Base-by-base conservation (phyloP, 2,329 filamentous ascomycete species). In the Apiospora rasikravindrae region DNA sequence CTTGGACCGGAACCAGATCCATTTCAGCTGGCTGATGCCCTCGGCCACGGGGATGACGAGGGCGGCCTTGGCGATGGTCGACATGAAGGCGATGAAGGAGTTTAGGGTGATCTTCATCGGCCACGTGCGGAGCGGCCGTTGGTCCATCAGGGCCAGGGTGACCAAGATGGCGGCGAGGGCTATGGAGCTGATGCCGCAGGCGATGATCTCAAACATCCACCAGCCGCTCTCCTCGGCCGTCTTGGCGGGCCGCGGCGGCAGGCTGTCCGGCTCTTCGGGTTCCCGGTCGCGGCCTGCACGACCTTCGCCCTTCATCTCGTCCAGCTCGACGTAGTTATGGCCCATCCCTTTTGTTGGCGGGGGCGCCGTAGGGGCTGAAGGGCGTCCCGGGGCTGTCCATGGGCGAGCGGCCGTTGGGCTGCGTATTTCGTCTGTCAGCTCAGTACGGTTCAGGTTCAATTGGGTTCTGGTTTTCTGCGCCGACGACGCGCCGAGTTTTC, bases 1-100 rank as follows among this genome's bases (percentile, higher is more conserved):
- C 14, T 61, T 70, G 67, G 37, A 67, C 40, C 72, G 66, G 53
- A 72, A 73, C 73, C 74, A 73, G 11, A 74, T 40, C 73, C 74
- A 75, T 47, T 75, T 75, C 13, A 75, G 57, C 66, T 75, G 74
- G 53, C 74, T 75, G 47, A 75, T 73, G 40, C 71, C 51, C 57
- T 75, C 73, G 68, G 73, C 67, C 5, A 74, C 74, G 2, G 73
- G 74, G 13, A 71, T 70, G 26, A 74, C 44, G 11, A 72, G 66
- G 33, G 74, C 70, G 1, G 74, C 73, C 57, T 75, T 75, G 42
- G 71, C 68, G 24, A 75, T 61, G 10, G 74, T 75, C 68, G 74
- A 71, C 71, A 73, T 71, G 66, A 74, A 75, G 8, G 74, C 70
- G 19, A 75, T 57, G 57, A 74, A 74, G 2, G 74, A 75, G 73